A percentile compares a stretch with the other conserved stretches of the same genome.
Evolutionary conservation across 176 grass and related monocot species (phyloP).

Genomic region (Phyllostachys edulis): DNA sequence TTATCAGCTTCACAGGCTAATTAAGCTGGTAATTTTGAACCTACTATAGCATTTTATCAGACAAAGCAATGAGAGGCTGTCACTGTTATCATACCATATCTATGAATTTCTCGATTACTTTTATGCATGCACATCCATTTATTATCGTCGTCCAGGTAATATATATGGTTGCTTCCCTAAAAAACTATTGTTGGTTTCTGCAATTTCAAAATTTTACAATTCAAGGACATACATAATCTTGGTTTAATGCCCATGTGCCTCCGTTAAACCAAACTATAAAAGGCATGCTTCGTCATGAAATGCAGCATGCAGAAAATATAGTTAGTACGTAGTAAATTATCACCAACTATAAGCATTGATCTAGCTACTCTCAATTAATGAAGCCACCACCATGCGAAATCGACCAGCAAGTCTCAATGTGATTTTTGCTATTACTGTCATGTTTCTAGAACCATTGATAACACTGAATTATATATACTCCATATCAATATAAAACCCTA

Average conservation of each 20-base stretch:
- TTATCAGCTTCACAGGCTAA: conserved; percentile 74
- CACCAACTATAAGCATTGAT: background rate
- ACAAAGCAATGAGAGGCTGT: conserved; percentile 1
- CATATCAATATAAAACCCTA: background rate
- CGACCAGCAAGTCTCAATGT: background rate
- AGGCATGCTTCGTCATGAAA: background rate
- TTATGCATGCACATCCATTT: background rate
- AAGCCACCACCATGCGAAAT: background rate
- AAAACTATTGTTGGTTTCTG: background rate
- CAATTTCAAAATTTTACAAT: background rate
- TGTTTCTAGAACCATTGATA: background rate
- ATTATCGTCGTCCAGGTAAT: background rate
- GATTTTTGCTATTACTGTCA: background rate
- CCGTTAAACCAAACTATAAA: background rate
- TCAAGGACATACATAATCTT: background rate
- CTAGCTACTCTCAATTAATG: background rate
- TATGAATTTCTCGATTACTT: background rate
- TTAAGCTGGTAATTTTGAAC: conserved; percentile 26
- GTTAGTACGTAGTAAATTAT: background rate
- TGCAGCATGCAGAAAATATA: background rate
- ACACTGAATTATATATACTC: background rate
- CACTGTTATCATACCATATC: background rate
- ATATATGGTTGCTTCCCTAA: background rate
- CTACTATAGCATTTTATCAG: conserved; percentile 7
- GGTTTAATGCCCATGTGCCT: background rate